Evolutionary conservation across 2,329 filamentous ascomycete species (phyloP).

Genomic region (Aureobasidium sp.): DNA sequence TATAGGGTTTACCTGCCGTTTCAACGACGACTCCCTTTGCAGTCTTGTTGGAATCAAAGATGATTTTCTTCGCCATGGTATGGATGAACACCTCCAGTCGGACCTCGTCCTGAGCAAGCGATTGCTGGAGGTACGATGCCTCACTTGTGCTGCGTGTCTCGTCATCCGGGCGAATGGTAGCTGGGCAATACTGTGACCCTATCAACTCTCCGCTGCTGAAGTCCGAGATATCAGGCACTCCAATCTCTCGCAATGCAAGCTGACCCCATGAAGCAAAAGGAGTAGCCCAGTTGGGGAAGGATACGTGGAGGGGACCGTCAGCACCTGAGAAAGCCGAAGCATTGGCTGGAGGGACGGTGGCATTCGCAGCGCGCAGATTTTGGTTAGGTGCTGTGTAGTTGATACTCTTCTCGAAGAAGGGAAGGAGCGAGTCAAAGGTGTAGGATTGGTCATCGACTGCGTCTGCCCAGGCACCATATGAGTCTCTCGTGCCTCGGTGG

Average conservation of each 20-base stretch:
- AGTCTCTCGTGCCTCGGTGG: slow-evolving; percentile 24
- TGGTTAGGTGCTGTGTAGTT: slow-evolving; percentile 19
- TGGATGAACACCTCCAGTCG: slow-evolving; percentile 21
- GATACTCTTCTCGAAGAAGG: slow-evolving; percentile 17
- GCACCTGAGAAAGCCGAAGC: slow-evolving; percentile 15
- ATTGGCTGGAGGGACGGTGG: slow-evolving; percentile 18
- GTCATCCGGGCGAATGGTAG: slow-evolving; percentile 20
- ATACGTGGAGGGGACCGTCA: slow-evolving; percentile 24
- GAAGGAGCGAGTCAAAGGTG: slow-evolving; percentile 20
- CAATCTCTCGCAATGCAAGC: slow-evolving; percentile 21
- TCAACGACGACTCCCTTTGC: slow-evolving; percentile 21
- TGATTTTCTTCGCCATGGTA: slow-evolving; percentile 23
- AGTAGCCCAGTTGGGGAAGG: slow-evolving; percentile 22
- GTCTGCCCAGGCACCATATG: slow-evolving; percentile 29
- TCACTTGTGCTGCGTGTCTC: slow-evolving; percentile 19
- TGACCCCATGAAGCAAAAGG: slow-evolving; percentile 23
- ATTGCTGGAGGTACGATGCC: slow-evolving; percentile 20
- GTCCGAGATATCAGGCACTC: slow-evolving; percentile 21
- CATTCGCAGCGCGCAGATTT: slow-evolving; percentile 17
- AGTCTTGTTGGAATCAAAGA: slow-evolving; percentile 23
- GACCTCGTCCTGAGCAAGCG: slow-evolving; percentile 11
- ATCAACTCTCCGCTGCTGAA: slow-evolving; percentile 21
- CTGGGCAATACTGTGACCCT: slow-evolving; percentile 14
- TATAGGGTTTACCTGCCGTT: slow-evolving; percentile 23
- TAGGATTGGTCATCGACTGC: slow-evolving; percentile 27